phyloP scores from a whole-genome alignment of 495 filamentous ascomycete genomes.

The Podospora anserina region DNA sequence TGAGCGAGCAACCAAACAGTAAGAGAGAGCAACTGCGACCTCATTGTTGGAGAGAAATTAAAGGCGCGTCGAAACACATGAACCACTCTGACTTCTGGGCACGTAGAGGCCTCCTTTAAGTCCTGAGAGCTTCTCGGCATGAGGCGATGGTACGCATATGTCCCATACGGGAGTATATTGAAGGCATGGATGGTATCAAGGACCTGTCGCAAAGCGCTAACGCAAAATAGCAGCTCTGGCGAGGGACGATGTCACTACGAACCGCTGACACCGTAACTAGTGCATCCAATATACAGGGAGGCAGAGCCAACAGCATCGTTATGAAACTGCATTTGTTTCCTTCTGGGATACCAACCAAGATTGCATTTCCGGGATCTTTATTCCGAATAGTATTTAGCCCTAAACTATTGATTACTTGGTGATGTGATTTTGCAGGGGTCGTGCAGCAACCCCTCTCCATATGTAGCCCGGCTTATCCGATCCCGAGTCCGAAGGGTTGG shows the following conservation, averaged over 20 bases:
- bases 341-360: neutral
- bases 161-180: no score
- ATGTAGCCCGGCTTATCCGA: neutral
- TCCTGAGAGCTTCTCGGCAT: neutral
- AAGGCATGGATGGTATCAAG: no score
- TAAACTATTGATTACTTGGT: neutral
- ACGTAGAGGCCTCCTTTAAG: neutral
- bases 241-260: neutral
- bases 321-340: neutral
- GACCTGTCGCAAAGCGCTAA: neutral
- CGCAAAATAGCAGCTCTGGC: neutral
- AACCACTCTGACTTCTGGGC: no score
- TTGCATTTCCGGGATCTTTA: neutral
- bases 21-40: neutral
- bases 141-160: neutral
- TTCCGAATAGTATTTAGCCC: neutral
- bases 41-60: neutral
- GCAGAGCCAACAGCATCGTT: neutral
- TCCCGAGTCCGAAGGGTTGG: neutral
- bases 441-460: neutral
- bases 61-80: neutral
- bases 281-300: neutral
- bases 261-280: neutral
- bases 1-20: neutral
- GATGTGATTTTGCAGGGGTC: neutral